A percentile compares a stretch with the other conserved stretches of the same genome.
Evolutionary conservation across 139 green algal genomes (phyloP).

Genomic region (Chlorella sp.): DNA sequence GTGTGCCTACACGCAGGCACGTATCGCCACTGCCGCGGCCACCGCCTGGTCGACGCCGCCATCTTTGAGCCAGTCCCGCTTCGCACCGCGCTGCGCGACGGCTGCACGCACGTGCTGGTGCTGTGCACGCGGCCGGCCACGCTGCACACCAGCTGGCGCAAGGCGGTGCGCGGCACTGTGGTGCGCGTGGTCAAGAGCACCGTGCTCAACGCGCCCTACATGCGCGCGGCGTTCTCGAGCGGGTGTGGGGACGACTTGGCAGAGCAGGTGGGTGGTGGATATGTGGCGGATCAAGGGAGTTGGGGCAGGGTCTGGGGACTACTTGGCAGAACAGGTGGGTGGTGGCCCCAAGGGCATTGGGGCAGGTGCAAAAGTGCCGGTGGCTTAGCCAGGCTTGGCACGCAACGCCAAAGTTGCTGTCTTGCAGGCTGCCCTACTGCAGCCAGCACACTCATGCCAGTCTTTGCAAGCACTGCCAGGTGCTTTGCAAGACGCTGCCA

Average conservation of each 20-base stretch:
- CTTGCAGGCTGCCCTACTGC: neutral
- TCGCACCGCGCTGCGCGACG: constrained; percentile 49
- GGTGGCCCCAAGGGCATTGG: neutral
- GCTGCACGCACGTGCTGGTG: constrained; percentile 79
- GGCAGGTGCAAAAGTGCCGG: neutral
- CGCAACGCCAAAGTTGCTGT: neutral
- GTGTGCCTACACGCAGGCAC: too few relatives aligned
- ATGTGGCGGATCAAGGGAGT: neutral
- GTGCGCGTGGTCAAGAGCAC: constrained; percentile 28
- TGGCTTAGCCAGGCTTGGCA: neutral
- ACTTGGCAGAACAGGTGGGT: neutral
- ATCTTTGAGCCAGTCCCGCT: constrained; percentile 77
- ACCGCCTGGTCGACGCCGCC: constrained; percentile 77
- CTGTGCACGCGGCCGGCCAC: constrained; percentile 52
- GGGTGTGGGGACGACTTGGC: neutral
- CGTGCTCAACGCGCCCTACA: constrained; percentile 41
- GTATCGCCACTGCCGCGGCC: constrained; percentile 21
- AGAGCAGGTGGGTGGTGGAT: neutral
- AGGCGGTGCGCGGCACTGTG: constrained; percentile 20
- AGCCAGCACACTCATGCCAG: constrained; percentile 8
- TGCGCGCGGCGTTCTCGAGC: constrained; percentile 35
- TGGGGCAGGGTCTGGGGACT: too few relatives aligned
- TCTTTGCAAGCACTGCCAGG: constrained; percentile 5
- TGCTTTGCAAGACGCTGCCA: constrained; percentile 1
- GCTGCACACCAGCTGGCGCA: constrained; percentile 15